A percentile compares a stretch with the other conserved stretches of the same genome.
phyloP scores from a whole-genome alignment of 2,329 filamentous ascomycete genomes.

The Exophiala mesophila region DNA sequence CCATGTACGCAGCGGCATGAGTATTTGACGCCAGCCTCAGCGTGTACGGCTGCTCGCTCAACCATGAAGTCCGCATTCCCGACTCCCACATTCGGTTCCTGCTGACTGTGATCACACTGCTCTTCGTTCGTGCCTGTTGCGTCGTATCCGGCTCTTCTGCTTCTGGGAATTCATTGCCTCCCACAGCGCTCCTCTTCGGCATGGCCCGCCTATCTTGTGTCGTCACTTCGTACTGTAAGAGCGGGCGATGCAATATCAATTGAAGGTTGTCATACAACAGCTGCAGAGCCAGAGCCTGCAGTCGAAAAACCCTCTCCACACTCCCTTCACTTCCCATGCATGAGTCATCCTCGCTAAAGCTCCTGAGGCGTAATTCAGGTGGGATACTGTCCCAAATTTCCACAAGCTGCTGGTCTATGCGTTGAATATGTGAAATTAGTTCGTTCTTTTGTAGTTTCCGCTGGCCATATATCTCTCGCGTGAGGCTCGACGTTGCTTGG shows the following conservation, averaged over 20 bases:
- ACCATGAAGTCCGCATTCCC: conserved; percentile 35
- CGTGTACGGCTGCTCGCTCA: conserved; percentile 24
- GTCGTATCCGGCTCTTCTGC: too few species aligned
- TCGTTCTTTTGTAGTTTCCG: neutral
- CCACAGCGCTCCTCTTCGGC: neutral
- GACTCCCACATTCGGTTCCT: conserved; percentile 27
- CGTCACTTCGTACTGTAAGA: conserved; percentile 28
- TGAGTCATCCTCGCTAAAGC: neutral
- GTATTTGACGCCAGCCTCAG: conserved; percentile 37
- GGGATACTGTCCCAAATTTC: neutral
- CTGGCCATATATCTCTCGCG: neutral
- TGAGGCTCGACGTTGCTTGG: neutral
- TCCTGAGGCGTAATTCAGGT: neutral
- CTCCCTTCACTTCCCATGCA: neutral
- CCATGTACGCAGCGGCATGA: conserved; percentile 41
- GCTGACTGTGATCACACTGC: conserved; percentile 6
- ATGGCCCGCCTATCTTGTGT: neutral
- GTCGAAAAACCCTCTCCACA: conserved; percentile 6
- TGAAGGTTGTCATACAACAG: conserved; percentile 41
- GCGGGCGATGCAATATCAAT: conserved; percentile 39
- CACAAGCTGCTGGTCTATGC: neutral
- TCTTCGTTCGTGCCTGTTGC: too few species aligned
- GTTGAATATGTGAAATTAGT: neutral
- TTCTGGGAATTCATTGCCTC: neutral
- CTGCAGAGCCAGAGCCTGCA: conserved; percentile 39